Evolutionary conservation across 1,284 basidiomycete genomes (phyloP).

Genomic region (Puccinia coronata): DNA sequence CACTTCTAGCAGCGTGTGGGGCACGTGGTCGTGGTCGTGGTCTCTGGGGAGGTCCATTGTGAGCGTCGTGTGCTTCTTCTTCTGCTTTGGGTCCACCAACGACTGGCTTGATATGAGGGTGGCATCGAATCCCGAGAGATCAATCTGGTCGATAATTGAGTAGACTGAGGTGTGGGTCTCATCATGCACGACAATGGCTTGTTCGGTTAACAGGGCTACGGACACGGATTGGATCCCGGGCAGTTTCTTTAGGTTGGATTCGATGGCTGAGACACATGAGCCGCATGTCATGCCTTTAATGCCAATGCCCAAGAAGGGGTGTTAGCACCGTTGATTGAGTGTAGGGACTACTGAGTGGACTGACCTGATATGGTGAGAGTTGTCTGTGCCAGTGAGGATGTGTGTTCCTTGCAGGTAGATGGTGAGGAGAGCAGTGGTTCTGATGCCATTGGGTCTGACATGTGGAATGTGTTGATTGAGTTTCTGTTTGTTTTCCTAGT

Average conservation of each 20-base stretch:
- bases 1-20: constrained; percentile 63
- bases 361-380: constrained; percentile 15
- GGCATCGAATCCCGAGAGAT: constrained; percentile 89
- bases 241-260: constrained; percentile 80
- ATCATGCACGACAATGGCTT: constrained; percentile 87
- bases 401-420: background rate
- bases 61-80: no score
- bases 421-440: background rate
- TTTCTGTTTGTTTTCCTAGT: no score
- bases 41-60: no score
- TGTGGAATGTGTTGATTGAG: no score
- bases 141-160: constrained; percentile 83
- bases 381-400: background rate
- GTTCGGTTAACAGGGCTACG: constrained; percentile 90
- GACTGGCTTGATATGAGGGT: constrained; percentile 52
- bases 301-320: background rate
- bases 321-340: no score
- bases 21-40: background rate
- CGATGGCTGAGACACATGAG: constrained; percentile 86
- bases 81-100: constrained; percentile 7
- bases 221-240: constrained; percentile 82
- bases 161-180: constrained; percentile 74
- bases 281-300: constrained; percentile 87
- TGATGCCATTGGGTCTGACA: background rate
- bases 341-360: no score